Conservation (phyloP, 2,329 filamentous ascomycete species). For the Aplosporella prunicola region DNA sequence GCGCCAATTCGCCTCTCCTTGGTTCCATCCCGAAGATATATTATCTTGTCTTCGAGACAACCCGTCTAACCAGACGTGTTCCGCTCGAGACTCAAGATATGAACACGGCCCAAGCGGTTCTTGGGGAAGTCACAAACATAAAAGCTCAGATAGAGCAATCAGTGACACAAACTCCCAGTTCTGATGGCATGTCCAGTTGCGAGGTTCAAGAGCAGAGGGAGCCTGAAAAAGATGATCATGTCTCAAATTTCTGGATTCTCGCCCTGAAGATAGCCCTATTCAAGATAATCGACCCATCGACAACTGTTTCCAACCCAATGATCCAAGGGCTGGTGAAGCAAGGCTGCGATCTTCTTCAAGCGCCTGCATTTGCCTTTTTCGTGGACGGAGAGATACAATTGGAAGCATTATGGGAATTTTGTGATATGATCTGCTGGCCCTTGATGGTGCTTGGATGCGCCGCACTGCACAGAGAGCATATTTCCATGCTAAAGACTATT, state of each 20-base stretch:
- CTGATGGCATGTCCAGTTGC: too few species aligned
- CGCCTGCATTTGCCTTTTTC: too few species aligned
- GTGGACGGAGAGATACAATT: too few species aligned
- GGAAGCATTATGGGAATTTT: too few species aligned
- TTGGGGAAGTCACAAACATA: slow-evolving; percentile 1
- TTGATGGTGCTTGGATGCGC: slow-evolving; percentile 4
- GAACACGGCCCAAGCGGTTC: not conserved
- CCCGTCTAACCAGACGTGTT: not conserved
- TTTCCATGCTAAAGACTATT: not conserved
- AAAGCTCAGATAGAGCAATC: too few species aligned
- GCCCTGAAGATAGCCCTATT: slow-evolving; percentile 1
- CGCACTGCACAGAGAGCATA: not conserved
- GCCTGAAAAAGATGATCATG: not conserved
- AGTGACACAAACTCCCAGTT: too few species aligned
- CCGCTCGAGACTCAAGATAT: not conserved
- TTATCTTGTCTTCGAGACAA: not conserved
- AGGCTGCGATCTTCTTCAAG: too few species aligned
- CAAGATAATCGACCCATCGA: not conserved
- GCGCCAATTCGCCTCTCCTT: slow-evolving; percentile 3
- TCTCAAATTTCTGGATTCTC: not conserved
- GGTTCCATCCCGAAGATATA: slow-evolving; percentile 1
- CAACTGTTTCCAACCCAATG: not conserved
- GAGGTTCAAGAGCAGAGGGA: too few species aligned
- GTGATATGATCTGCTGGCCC: slow-evolving; percentile 6
- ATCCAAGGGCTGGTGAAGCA: slow-evolving; percentile 2